Percentiles rank a stretch among this genome's conserved stretches.
These are phyloP conservation scores for Neophaeococcomyces aloes DNA, from an alignment of 2,329 filamentous ascomycete genomes.

Conservation along the genomic window DNA sequence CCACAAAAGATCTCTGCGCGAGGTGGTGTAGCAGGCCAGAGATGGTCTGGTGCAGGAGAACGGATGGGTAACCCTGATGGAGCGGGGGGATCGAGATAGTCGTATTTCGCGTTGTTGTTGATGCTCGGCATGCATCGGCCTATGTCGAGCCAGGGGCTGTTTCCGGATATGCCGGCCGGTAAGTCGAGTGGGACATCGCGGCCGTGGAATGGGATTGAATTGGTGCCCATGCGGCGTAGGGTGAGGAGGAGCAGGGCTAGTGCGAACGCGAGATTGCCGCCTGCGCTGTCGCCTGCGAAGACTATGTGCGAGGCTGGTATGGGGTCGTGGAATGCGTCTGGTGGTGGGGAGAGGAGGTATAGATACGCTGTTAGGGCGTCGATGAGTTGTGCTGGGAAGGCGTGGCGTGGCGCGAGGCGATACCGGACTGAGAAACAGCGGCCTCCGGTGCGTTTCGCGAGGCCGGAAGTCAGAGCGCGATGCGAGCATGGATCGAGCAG, in stretches of 20 bases:
- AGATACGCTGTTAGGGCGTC: slow-evolving; percentile 40
- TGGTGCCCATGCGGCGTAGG: slow-evolving; percentile 25
- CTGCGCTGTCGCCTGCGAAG: slow-evolving; percentile 38
- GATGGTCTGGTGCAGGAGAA: slow-evolving; percentile 26
- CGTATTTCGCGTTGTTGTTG: slow-evolving; percentile 28
- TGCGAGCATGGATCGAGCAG: slow-evolving; percentile 37
- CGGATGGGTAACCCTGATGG: slow-evolving; percentile 22
- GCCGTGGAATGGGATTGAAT: slow-evolving; percentile 32
- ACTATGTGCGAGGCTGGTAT: slow-evolving; percentile 36
- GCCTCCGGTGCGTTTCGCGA: slow-evolving; percentile 30
- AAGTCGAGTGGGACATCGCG: slow-evolving; percentile 30
- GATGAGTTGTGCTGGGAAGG: slow-evolving; percentile 38
- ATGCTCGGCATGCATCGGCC: slow-evolving; percentile 34
- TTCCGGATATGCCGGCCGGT: slow-evolving; percentile 31
- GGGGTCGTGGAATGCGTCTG: slow-evolving; percentile 32
- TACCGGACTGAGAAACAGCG: slow-evolving; percentile 37
- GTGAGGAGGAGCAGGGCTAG: slow-evolving; percentile 35
- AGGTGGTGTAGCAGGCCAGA: slow-evolving; percentile 34
- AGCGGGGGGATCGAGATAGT: slow-evolving; percentile 30
- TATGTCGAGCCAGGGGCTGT: slow-evolving; percentile 35
- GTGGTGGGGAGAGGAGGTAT: slow-evolving; percentile 35
- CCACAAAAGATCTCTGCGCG: slow-evolving; percentile 34
- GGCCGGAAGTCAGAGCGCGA: slow-evolving; percentile 28
- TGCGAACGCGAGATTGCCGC: slow-evolving; percentile 33
- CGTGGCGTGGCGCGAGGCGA: slow-evolving; percentile 37